Base-by-base conservation (phyloP, 2,329 filamentous ascomycete genomes). In the Aspergillus cejpii region DNA sequence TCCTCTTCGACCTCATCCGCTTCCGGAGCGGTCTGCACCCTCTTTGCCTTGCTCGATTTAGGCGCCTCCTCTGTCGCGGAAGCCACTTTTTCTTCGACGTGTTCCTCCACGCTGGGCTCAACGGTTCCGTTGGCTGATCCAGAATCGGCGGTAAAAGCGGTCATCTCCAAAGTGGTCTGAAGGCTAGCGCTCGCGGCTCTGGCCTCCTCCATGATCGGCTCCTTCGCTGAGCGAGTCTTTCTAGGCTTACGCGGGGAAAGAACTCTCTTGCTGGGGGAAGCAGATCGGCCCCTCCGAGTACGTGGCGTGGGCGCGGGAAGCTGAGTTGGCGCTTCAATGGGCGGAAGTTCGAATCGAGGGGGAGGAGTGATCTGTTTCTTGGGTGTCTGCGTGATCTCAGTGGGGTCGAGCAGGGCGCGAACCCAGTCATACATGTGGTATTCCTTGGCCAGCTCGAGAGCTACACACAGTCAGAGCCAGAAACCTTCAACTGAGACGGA, bases 361-460 rank as follows among this genome's bases (percentile, higher is more conserved):
- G 92, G 92, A 19, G 87, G 82, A 12, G 78, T 71, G 54, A 96
- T 95, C 49, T 76, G 79, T 71, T 87, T 89, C 52, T 82, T 77
- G 20, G 78, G 74, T 42, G 75, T 77, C 60, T 79, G 78, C 37
- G 74, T 74, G 49, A 97, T 94, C 21, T 89, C 84, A 51, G 84
- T 74, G n/a, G 88, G 82, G 63, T 97, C 91, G 39, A 98, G 78
- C 14, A 98, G 77, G n/a, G 92, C 92, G 45, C 81, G 81, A 55
- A 98, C 87, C 92, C 92, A 98, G 36, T 84, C 76, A 39, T 77
- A 70, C 66, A 97, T 89, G 45, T 80, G 77, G 66, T 97, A 98
- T 67, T 97, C 90, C 37, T 86, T 81, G 41, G 91, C 87, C 10
- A 98, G 77, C 46, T 79, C 72, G 36, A 98, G 77, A 27, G 92